phyloP scores from a whole-genome alignment of 352 stramenopile species.

The Poterioochromonas sp. region DNA sequence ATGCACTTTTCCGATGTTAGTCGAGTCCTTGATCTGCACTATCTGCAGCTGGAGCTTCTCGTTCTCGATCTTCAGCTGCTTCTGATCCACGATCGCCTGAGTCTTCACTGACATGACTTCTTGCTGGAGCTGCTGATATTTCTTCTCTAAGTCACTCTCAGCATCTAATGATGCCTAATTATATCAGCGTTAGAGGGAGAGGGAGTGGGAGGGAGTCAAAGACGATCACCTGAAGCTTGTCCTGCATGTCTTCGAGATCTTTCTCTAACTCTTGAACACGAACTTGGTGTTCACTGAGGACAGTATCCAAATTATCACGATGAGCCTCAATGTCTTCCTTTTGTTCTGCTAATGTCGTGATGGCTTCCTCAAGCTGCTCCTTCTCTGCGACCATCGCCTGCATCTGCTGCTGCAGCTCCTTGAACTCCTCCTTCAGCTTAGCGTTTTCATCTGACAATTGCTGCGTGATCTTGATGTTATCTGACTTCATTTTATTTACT shows the following conservation, averaged over 20 bases:
- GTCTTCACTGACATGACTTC: neutral
- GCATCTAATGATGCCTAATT: neutral
- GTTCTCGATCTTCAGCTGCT: neutral
- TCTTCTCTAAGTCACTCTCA: neutral
- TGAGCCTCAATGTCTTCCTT: neutral
- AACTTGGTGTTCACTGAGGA: neutral
- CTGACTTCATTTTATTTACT: conserved; percentile 34
- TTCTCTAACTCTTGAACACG: neutral
- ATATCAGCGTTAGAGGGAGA: neutral
- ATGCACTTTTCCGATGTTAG: conserved; percentile 33
- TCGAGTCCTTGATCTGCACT: conserved; percentile 36
- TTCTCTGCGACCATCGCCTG: neutral
- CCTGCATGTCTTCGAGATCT: neutral
- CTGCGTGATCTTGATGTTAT: conserved; percentile 22
- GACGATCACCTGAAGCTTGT: neutral
- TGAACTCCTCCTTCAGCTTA: neutral
- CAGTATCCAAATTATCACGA: neutral
- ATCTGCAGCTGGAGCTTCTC: neutral
- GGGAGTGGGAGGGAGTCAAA: neutral
- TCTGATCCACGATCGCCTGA: neutral
- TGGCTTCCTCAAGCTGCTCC: neutral
- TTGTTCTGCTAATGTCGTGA: conserved; percentile 17
- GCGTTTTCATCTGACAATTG: conserved; percentile 1
- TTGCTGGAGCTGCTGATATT: neutral
- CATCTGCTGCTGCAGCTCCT: neutral